Conservation (phyloP, 495 filamentous ascomycete genomes). For the Penicillium herquei region DNA sequence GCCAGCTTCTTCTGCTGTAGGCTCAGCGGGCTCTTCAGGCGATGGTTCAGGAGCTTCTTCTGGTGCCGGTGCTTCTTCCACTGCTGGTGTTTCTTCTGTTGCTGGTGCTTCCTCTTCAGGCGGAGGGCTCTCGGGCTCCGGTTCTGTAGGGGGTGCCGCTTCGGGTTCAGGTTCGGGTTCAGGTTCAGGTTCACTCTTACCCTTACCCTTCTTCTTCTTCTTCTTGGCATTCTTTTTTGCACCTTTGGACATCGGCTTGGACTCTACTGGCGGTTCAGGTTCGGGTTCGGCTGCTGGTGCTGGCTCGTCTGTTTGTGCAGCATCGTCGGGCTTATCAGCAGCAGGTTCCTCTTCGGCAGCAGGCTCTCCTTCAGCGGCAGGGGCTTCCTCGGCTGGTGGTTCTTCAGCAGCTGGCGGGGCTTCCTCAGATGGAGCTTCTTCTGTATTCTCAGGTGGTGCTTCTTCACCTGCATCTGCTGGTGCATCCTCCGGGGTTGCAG, state of each 20-base stretch:
- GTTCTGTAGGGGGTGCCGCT: background rate
- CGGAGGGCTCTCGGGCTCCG: background rate
- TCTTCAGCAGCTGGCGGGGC: no score
- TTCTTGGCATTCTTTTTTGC: background rate
- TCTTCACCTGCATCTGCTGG: background rate
- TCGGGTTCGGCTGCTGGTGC: background rate
- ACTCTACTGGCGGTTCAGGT: background rate
- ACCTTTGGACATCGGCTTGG: background rate
- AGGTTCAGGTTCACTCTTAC: background rate
- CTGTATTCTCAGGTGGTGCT: background rate
- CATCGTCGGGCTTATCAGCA: constrained; percentile 6
- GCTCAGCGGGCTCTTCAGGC: background rate
- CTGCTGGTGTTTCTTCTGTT: background rate
- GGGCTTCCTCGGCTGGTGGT: background rate
- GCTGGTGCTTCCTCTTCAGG: constrained; percentile 2
- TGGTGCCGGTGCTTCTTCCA: background rate
- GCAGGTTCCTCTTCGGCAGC: background rate
- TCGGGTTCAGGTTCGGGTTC: constrained; percentile 3
- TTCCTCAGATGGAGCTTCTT: background rate
- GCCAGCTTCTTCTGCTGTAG: background rate
- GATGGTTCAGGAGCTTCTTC: constrained; percentile 5
- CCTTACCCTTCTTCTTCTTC: background rate
- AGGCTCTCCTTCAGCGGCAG: background rate
- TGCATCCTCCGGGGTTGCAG: constrained; percentile 10
- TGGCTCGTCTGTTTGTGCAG: constrained; percentile 1